Percentiles rank a stretch among this genome's conserved stretches.
These are phyloP conservation scores for Sugiyamaella castrensis DNA, from an alignment of 1,139 yeast genomes.

Conservation along the genomic window DNA sequence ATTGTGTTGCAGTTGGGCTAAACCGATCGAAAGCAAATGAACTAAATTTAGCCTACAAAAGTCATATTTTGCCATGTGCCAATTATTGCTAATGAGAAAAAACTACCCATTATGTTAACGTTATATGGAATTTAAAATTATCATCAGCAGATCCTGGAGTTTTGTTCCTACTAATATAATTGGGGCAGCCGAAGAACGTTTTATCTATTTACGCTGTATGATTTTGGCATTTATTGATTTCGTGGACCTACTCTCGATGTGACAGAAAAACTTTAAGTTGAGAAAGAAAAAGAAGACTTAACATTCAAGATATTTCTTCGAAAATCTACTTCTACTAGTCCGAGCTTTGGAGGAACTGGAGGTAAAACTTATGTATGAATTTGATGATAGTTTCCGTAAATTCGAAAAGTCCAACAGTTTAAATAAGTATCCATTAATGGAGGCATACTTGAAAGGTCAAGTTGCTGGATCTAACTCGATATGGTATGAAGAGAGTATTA, in stretches of 20 bases:
- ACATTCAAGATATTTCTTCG: background rate
- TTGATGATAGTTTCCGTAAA: background rate
- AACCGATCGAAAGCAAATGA: no score
- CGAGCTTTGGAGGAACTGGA: conserved; percentile 1
- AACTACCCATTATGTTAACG: background rate
- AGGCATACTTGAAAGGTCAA: background rate
- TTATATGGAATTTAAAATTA: background rate
- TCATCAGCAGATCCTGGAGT: background rate
- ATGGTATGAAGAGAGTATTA: background rate
- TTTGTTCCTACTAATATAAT: background rate
- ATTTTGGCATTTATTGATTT: background rate
- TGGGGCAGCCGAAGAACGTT: background rate
- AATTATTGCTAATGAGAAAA: background rate
- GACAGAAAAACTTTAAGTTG: background rate
- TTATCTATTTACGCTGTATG: background rate
- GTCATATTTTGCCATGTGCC: no score
- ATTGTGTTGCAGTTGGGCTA: no score
- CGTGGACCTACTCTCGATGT: background rate
- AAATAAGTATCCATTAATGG: background rate
- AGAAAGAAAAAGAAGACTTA: background rate
- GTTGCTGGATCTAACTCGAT: background rate
- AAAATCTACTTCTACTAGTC: background rate
- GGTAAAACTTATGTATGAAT: background rate
- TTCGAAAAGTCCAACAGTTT: background rate
- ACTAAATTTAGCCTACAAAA: no score